These are phyloP conservation scores for Diaporthe helianthi DNA, from an alignment of 2,329 filamentous ascomycete genomes.

Conservation along the genomic window DNA sequence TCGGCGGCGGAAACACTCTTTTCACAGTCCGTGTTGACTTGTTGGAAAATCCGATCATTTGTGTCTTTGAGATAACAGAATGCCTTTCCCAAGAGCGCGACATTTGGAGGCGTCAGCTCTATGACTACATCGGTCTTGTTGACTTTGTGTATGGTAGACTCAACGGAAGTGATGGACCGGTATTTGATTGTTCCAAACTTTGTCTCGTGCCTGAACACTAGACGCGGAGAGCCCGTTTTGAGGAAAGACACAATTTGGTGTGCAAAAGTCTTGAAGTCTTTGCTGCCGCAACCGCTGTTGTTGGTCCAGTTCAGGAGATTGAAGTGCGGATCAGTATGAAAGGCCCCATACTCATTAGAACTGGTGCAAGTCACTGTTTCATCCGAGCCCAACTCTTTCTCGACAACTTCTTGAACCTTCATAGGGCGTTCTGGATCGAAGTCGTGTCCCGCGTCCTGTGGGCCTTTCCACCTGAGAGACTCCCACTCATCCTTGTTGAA, in stretches of 20 bases:
- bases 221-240: neutral
- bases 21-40: neutral
- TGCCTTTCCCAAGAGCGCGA: conserved; percentile 3
- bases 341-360: neutral
- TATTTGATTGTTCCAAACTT: neutral
- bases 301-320: neutral
- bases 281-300: neutral
- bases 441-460: neutral
- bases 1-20: neutral
- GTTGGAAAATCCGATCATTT: neutral
- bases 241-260: neutral
- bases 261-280: neutral
- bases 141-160: neutral
- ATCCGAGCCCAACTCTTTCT: neutral
- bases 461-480: conserved; percentile 8
- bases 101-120: neutral
- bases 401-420: neutral
- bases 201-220: neutral
- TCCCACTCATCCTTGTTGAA: neutral
- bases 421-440: neutral
- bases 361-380: neutral
- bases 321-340: neutral
- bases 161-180: neutral
- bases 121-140: neutral
- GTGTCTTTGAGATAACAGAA: conserved; percentile 22